Evolutionary conservation across 1,139 yeast species (phyloP), one percentile per base, ranked within the genome.

Genomic region (Pichia sp.): DNA sequence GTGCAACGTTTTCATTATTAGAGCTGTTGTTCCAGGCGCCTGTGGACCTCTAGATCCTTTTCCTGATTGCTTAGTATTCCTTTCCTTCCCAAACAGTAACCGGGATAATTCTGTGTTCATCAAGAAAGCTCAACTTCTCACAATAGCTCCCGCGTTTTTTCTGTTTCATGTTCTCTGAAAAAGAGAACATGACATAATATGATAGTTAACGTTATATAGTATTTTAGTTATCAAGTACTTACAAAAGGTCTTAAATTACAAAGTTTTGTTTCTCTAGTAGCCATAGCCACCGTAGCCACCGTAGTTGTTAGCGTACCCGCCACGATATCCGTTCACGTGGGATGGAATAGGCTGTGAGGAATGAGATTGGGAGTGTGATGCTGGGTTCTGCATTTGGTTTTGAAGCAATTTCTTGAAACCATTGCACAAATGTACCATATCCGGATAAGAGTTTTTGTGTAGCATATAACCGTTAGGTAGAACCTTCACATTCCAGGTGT

Each of bases 401-500:
- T 61, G 70, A 36, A 63, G 60, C 56, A 63, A 58, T 51, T 60
- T 79, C 76, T 93, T 93, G 81, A 93, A 95, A 24, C 99, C 99
- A 66, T 93, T 93, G 74, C 97, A 88, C 65, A 93, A 78, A 60
- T 88, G 83, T 59, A 83, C 83, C 78, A 93, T 90, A 68, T 87
- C 91, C 29, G 96, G 93, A 69, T 92, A 93, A 31, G 84, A 81
- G 67, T 87, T 87, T 31, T 86, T 86, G 69, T 84, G 84, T 69
- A 93, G 76, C 64, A 83, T 84, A 68, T 82, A 93, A 6, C 98
- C 98, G 60, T 85, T 86, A 40, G 95, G 91, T 54, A 87, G 85
- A 12, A 91, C 90, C 71, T 84, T 87, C 44, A 93, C 97, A 65
- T 89, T 89, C 96, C 97, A 90, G 4, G 90, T 84, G 63, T 84